These are phyloP conservation scores for Albizia julibrissin DNA, from an alignment of 306 rosid species.

Conservation along the genomic window DNA sequence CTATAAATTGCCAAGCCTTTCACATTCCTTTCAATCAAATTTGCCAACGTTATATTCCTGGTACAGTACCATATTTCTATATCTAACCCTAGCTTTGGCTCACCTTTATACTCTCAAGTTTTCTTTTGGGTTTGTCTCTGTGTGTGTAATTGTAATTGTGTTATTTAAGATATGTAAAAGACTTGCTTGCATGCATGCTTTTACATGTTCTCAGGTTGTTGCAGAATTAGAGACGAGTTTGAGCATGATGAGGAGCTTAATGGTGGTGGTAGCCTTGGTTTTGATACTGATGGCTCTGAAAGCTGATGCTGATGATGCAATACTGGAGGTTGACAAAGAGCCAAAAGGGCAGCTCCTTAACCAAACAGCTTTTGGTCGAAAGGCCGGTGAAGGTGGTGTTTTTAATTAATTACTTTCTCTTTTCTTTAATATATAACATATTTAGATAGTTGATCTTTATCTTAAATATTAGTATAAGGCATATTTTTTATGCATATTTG, in stretches of 20 bases:
- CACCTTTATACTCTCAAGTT: neutral
- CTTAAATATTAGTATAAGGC: no score
- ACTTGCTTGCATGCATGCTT: neutral
- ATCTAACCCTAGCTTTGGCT: neutral
- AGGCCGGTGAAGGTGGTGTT: neutral
- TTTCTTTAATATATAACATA: no score
- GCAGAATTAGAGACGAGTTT: neutral
- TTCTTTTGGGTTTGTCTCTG: neutral
- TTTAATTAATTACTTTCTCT: no score
- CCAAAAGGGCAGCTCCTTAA: constrained; percentile 5
- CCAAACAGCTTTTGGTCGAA: constrained; percentile 24
- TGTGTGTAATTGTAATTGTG: neutral
- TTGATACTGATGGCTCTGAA: neutral
- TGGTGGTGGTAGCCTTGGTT: neutral
- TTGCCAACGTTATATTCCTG: neutral
- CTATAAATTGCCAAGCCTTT: constrained; percentile 31
- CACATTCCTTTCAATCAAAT: neutral
- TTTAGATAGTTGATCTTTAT: no score
- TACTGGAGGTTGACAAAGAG: neutral
- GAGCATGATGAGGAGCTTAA: constrained; percentile 15
- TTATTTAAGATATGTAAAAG: neutral
- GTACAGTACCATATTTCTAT: neutral
- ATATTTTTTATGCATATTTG: no score
- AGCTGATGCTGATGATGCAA: constrained; percentile 16
- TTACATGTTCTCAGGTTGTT: constrained; percentile 2